phyloP scores from a whole-genome alignment of 179 eudicot species.

The Spergularia azorica region DNA sequence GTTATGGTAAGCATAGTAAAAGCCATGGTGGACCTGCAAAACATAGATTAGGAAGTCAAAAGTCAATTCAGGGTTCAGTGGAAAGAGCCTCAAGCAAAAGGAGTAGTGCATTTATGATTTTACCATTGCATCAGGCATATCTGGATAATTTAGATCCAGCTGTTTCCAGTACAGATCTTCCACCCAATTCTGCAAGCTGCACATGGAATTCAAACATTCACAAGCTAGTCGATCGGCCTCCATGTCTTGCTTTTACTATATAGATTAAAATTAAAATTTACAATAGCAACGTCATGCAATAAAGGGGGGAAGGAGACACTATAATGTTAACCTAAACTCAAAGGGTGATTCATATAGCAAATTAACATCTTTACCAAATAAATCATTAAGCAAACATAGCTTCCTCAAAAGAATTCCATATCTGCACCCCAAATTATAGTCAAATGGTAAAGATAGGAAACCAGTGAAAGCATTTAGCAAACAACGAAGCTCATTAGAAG shows the following conservation, averaged over 20 bases:
- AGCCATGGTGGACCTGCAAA: slow-evolving; percentile 95
- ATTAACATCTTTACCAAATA: not conserved
- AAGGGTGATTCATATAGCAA: not conserved
- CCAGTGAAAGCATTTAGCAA: not conserved
- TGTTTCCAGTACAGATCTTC: slow-evolving; percentile 98
- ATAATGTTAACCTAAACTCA: no score
- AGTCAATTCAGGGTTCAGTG: no score
- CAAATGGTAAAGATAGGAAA: not conserved
- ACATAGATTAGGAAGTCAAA: slow-evolving; percentile 10
- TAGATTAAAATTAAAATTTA: not conserved
- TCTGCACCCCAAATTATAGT: not conserved
- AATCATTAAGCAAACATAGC: not conserved
- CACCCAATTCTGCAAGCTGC: slow-evolving; percentile 91
- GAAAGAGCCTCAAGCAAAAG: not conserved
- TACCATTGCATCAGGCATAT: slow-evolving; percentile 84
- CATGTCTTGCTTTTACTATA: no score
- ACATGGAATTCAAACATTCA: slow-evolving; percentile 2
- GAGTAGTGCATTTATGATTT: slow-evolving; percentile 2
- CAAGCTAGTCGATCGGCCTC: not conserved
- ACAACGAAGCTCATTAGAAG: not conserved
- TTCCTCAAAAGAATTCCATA: not conserved
- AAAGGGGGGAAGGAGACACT: not conserved
- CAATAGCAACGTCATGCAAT: not conserved
- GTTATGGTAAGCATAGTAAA: slow-evolving; percentile 90
- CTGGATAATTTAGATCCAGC: slow-evolving; percentile 84